phyloP scores from a whole-genome alignment of 768 basidiomycete species.

The Rubroboletus pulcherrimus region DNA sequence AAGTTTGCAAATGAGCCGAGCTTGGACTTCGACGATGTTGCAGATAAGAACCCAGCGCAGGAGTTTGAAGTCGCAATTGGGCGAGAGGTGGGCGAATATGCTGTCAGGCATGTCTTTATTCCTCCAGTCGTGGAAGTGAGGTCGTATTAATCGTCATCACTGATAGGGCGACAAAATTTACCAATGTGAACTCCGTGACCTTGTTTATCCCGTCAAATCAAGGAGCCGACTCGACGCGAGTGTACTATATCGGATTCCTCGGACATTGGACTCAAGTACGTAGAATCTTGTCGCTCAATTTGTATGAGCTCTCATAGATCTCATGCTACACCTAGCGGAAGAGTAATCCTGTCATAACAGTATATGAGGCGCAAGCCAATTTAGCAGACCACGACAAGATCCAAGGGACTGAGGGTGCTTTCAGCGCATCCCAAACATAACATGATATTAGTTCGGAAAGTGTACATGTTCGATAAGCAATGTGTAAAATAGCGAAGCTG shows the following conservation, averaged over 20 bases:
- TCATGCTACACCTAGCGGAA: conserved; percentile 53
- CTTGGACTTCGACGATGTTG: conserved; percentile 77
- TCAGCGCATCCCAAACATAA: conserved; percentile 43
- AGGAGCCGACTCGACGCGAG: conserved; percentile 68
- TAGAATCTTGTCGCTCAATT: not conserved
- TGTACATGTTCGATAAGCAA: conserved; percentile 4
- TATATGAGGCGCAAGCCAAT: conserved; percentile 87
- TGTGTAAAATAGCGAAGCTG: conserved; percentile 10
- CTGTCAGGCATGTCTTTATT: conserved; percentile 57
- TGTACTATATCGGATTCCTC: conserved; percentile 85
- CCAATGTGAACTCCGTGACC: conserved; percentile 75
- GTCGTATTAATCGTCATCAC: not conserved
- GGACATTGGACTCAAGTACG: conserved; percentile 79
- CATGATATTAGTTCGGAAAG: not conserved
- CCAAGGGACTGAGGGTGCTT: conserved; percentile 66
- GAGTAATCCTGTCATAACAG: conserved; percentile 71
- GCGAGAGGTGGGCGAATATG: conserved; percentile 80
- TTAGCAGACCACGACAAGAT: conserved; percentile 86
- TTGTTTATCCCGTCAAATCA: conserved; percentile 78
- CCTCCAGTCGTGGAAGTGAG: not conserved
- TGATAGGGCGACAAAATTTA: conserved; percentile 78
- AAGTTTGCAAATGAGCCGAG: conserved; percentile 77
- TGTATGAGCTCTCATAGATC: not conserved
- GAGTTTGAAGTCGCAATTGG: conserved; percentile 67
- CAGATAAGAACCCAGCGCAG: conserved; percentile 61